Base-by-base conservation (phyloP, 139 green algal species). In the Asterochloris erici region DNA sequence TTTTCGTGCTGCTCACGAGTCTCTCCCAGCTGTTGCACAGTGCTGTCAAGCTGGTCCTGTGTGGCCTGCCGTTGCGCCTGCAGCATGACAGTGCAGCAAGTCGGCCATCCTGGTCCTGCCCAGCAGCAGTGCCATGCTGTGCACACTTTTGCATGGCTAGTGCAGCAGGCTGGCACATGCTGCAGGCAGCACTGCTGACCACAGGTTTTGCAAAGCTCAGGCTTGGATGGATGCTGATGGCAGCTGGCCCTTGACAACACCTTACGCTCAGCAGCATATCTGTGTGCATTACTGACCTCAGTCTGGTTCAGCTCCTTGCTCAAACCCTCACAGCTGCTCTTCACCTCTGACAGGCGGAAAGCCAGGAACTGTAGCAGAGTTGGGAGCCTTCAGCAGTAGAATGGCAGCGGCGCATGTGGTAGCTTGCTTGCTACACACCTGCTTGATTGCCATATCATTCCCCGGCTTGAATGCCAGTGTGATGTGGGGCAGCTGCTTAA, bases 401-500 rank as follows among this genome's bases (percentile, higher is more conserved):
- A 28, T 64, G n/a, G 10, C 73, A 62, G 73, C n/a, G 0, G 13
- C 26, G 12, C 24, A 64, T 62, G 11, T 47, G 29, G 10, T 74
- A 76, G 73, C 70, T 71, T 21, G 74, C 24, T 38, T 66, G 75
- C 27, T 21, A 27, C 84, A 13, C 27, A 92, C 92, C 90, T 95
- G 88, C 84, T 98, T 98, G 60, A 98, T 86, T 9, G 91, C 86
- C 29, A 89, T 81, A 69, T 98, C 94, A 63, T 91, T 94, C 63
- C 93, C 96, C 0, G 91, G 90, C 9, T 90, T 83, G 84, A 99
- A 97, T 0, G 86, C 82, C 61, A 99, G 88, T 0, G 89, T 92
- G 19, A 99, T 94, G 85, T 98, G 96, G 0, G 93, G 88, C 77
- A 98, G 85, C 73, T 97, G 92, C 82, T 98, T 98, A 88, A 98